Evolutionary conservation across 495 filamentous ascomycete genomes (phyloP), one percentile per base, ranked within the genome.

Genomic region (Penicillium malachiteum): DNA sequence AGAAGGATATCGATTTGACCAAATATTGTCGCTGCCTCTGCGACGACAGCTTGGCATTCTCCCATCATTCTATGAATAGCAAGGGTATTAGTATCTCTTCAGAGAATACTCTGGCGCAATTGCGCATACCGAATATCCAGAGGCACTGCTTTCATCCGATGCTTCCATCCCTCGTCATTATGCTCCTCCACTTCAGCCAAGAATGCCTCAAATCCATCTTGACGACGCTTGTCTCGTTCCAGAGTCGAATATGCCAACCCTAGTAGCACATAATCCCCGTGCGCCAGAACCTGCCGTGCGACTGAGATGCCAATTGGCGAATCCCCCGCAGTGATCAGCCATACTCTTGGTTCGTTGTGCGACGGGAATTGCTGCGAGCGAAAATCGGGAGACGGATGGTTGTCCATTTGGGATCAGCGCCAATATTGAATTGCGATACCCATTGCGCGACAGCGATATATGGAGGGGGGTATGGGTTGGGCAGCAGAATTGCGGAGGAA

Each of bases 1-100:
- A 97, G 79, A 52, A 97, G 71, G 41, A 97, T 91, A 68, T 98
- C 94, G 33, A 97, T 81, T 51, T 85, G 81, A 18, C 92, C 91
- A 75, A 95, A 98, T 3, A 84, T 79, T 50, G 87, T 82, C 17
- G 93, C 84, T 14, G 90, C 88, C 69, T 96, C 87, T 48, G 94
- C 92, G 49, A 97, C 80, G 9, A 91, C 89, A 43, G 91, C 87
- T 66, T 96, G 92, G 61, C 84, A 87, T 59, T 75, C 73, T 7
- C 77, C 72, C 65, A 77, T 73, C 64, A 77, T 72, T 47, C 76
- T 79, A 58, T 31, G 7, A 3, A 18, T 11, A 34, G 14, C 47
- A 12, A 30, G 14, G 4, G 32, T 1, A 47, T 69, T 42, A 75
- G 61, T 10, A 7, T 31, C 17, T 14, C 30, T 5, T 7, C 14